Evolutionary conservation across 2,329 filamentous ascomycete genomes (phyloP).

Genomic region (Ascochyta koolunga): DNA sequence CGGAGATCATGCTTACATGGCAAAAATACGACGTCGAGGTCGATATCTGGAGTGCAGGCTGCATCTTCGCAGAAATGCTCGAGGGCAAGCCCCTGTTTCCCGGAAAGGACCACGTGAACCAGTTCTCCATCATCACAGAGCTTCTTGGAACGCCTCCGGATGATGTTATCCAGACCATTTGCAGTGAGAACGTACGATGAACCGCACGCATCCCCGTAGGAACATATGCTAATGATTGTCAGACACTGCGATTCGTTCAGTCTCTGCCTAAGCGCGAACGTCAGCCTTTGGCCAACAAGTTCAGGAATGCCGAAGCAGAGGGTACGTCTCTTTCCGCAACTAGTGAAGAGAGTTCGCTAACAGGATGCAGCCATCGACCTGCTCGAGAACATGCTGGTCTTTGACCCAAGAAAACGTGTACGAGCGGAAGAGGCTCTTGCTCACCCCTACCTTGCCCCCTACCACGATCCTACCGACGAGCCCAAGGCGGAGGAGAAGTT

Average conservation of each 20-base stretch:
- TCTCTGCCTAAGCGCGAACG: slow-evolving; percentile 94
- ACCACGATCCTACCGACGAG: slow-evolving; percentile 97
- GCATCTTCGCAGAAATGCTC: slow-evolving; percentile 99
- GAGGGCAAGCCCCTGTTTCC: slow-evolving; percentile 98
- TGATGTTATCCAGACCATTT: slow-evolving; percentile 98
- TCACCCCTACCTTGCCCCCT: slow-evolving; percentile 92
- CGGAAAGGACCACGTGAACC: slow-evolving; percentile 98
- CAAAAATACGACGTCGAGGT: slow-evolving; percentile 99
- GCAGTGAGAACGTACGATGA: slow-evolving; percentile 85
- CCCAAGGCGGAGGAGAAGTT: slow-evolving; percentile 96
- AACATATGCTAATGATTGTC: slow-evolving; percentile 25
- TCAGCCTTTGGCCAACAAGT: slow-evolving; percentile 84
- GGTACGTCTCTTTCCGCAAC: slow-evolving; percentile 60
- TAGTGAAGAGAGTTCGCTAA: neutral
- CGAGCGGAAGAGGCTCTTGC: slow-evolving; percentile 83
- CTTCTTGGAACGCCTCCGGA: slow-evolving; percentile 94
- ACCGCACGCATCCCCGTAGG: neutral
- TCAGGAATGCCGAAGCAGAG: slow-evolving; percentile 88
- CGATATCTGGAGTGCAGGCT: slow-evolving; percentile 98
- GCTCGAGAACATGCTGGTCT: slow-evolving; percentile 95
- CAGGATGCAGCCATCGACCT: slow-evolving; percentile 77
- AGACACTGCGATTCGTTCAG: slow-evolving; percentile 97
- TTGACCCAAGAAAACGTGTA: slow-evolving; percentile 95
- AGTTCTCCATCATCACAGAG: slow-evolving; percentile 99
- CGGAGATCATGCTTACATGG: slow-evolving; percentile 99